Evolutionary conservation across 208 protist genomes (phyloP).

Genomic region (Acanthamoeba lenticulata): DNA sequence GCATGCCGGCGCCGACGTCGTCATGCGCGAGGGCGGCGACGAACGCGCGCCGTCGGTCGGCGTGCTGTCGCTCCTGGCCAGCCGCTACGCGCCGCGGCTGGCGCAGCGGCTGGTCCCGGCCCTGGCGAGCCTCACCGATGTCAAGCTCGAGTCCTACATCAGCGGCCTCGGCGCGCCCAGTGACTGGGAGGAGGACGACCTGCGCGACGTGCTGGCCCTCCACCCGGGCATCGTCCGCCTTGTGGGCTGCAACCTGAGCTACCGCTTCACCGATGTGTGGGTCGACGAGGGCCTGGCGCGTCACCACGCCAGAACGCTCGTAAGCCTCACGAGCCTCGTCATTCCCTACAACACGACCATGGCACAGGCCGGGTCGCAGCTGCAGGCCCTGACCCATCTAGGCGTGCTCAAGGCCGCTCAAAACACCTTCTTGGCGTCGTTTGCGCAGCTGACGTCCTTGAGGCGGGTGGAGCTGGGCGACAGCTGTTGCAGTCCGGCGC

Average conservation of each 20-base stretch:
- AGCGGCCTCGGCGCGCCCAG: not conserved
- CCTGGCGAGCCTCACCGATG: not conserved
- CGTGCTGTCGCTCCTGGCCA: not conserved
- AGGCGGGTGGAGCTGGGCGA: not conserved
- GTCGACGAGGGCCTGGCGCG: constrained; percentile 3
- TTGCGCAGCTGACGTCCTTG: not conserved
- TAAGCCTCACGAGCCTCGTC: not conserved
- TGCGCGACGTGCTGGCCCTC: not conserved
- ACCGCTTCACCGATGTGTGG: not conserved
- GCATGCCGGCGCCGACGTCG: not conserved
- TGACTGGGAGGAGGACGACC: constrained; percentile 6
- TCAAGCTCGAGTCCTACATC: not conserved
- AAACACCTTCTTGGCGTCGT: not conserved
- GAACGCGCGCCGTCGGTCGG: not conserved
- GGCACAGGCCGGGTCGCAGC: not conserved
- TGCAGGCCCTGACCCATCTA: not conserved
- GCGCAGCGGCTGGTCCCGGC: not conserved
- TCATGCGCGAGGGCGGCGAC: not conserved
- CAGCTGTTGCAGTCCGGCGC: not conserved
- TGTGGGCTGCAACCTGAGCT: not conserved
- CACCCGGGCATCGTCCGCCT: not conserved
- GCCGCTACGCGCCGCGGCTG: not conserved
- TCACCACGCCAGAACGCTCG: not conserved
- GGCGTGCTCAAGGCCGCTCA: not conserved
- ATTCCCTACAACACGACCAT: constrained; percentile 1